These are phyloP conservation scores for Corylus avellana DNA, from an alignment of 306 rosid species.

Conservation along the genomic window DNA sequence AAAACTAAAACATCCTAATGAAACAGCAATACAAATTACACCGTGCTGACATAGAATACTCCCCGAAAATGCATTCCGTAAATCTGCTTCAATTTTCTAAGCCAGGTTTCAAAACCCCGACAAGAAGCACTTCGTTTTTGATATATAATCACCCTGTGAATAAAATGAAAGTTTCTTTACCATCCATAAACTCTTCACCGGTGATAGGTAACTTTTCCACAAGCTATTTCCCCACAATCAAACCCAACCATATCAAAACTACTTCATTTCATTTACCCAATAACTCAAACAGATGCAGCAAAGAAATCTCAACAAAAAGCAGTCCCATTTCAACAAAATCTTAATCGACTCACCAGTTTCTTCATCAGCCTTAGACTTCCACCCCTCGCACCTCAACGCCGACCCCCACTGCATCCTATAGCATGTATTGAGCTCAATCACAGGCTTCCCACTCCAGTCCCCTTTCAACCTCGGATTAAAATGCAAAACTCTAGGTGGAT, in stretches of 20 bases:
- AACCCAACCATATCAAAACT: neutral
- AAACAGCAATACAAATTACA: neutral
- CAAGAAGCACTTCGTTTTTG: neutral
- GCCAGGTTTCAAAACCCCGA: neutral
- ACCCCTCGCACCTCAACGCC: conserved; percentile 82
- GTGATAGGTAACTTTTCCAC: neutral
- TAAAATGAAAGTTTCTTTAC: neutral
- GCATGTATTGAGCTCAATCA: conserved; percentile 86
- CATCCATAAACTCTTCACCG: neutral
- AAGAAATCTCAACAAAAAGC: conserved; percentile 1
- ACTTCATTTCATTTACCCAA: neutral
- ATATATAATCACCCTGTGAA: neutral
- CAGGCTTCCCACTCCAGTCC: conserved; percentile 92
- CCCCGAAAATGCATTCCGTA: neutral
- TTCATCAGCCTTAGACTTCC: conserved; percentile 87
- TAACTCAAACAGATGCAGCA: neutral
- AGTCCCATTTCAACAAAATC: neutral
- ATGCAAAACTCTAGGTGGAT: conserved; percentile 86
- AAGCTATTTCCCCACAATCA: neutral
- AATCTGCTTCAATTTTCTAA: neutral
- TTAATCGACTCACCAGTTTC: conserved; percentile 67
- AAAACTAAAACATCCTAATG: neutral
- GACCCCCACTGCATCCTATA: conserved; percentile 97
- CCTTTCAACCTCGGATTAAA: conserved; percentile 89
- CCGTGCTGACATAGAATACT: neutral